Conservation (phyloP, 345 rosid genomes). For the Mercurialis annua region DNA sequence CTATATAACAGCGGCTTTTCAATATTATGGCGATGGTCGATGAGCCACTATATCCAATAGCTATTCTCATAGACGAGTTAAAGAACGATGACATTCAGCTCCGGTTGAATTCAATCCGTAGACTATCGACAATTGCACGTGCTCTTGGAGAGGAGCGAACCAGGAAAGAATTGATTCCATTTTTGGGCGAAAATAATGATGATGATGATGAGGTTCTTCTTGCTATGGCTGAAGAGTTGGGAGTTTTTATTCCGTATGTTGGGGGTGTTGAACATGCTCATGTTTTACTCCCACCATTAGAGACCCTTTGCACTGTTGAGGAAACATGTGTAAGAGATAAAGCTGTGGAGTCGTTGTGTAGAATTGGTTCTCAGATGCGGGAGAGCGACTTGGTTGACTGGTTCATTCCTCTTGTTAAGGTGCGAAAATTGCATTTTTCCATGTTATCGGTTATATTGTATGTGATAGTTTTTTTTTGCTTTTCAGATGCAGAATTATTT, state of each 20-base stretch:
- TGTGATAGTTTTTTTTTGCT: not conserved
- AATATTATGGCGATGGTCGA: slow-evolving; percentile 66
- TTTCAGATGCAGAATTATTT: not conserved
- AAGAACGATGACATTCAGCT: slow-evolving; percentile 96
- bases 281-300: slow-evolving; percentile 78
- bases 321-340: slow-evolving; percentile 97
- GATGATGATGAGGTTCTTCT: slow-evolving; percentile 97
- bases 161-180: slow-evolving; percentile 84
- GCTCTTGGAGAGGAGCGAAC: slow-evolving; percentile 98
- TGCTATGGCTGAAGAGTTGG: slow-evolving; percentile 88
- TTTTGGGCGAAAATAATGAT: slow-evolving; percentile 87
- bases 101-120: slow-evolving; percentile 80
- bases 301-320: slow-evolving; percentile 85
- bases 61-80: slow-evolving; percentile 83
- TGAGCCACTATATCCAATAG: slow-evolving; percentile 86
- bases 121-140: slow-evolving; percentile 87
- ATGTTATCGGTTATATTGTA: not conserved
- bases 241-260: slow-evolving; percentile 85
- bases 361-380: slow-evolving; percentile 91
- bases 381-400: slow-evolving; percentile 76
- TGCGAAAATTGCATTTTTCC: slow-evolving; percentile 20
- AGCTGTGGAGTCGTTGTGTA: slow-evolving; percentile 83
- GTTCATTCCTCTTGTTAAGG: slow-evolving; percentile 93
- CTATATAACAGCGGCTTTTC: slow-evolving; percentile 5
- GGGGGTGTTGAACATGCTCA: slow-evolving; percentile 89